Conservation (phyloP, 345 rosid genomes). For the Capsella bursapastoris region DNA sequence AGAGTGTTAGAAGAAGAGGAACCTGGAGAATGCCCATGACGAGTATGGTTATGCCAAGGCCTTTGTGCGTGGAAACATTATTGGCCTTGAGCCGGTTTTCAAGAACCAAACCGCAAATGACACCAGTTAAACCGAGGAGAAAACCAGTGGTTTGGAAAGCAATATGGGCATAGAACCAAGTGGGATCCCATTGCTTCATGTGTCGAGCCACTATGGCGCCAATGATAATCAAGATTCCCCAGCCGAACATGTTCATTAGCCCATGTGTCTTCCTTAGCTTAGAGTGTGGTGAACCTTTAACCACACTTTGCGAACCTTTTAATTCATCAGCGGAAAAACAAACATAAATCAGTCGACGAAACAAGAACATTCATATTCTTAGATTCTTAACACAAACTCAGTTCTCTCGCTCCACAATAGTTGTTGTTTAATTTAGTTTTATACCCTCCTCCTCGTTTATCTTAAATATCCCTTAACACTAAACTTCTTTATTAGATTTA, state of each 20-base stretch:
- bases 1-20: background rate
- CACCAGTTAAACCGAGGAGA: conserved; percentile 60
- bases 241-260: conserved; percentile 66
- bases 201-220: conserved; percentile 71
- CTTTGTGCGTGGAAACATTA: conserved; percentile 65
- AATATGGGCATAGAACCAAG: conserved; percentile 72
- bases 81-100: conserved; percentile 48
- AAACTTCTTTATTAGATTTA: background rate
- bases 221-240: conserved; percentile 73
- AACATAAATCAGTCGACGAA: background rate
- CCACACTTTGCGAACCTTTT: conserved; percentile 41
- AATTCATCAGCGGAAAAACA: background rate
- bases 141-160: conserved; percentile 61
- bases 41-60: conserved; percentile 69
- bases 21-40: conserved; percentile 88
- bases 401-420: background rate
- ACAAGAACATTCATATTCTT: background rate
- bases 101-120: conserved; percentile 62
- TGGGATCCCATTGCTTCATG: conserved; percentile 64
- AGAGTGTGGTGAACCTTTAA: conserved; percentile 39
- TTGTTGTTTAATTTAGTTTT: background rate
- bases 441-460: background rate
- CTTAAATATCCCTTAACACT: background rate
- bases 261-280: conserved; percentile 76
- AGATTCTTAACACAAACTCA: background rate